phyloP scores from a whole-genome alignment of 495 filamentous ascomycete species.

The Aspergillus nidulans region DNA sequence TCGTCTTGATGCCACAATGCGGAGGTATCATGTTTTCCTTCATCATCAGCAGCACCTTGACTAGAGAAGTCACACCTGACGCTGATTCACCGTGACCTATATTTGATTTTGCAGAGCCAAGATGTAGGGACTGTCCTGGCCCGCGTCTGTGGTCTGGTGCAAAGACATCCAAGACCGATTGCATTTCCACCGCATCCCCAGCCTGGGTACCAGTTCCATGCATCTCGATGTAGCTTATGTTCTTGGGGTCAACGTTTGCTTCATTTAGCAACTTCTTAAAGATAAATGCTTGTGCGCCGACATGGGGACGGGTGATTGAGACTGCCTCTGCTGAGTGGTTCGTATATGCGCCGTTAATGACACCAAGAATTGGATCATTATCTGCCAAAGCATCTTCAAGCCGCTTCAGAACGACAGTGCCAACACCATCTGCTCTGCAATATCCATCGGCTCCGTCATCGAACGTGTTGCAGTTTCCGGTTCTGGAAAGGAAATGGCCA shows the following conservation, averaged over 20 bases:
- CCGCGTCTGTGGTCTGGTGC: slow-evolving; percentile 66
- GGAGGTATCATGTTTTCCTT: slow-evolving; percentile 78
- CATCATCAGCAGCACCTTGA: slow-evolving; percentile 87
- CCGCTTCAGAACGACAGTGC: slow-evolving; percentile 67
- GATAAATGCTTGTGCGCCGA: slow-evolving; percentile 65
- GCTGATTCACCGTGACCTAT: slow-evolving; percentile 87
- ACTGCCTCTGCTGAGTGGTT: slow-evolving; percentile 75
- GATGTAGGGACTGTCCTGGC: slow-evolving; percentile 65
- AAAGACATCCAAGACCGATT: slow-evolving; percentile 73
- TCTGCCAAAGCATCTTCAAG: slow-evolving; percentile 70
- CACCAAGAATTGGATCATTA: slow-evolving; percentile 67
- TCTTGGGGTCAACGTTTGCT: slow-evolving; percentile 65
- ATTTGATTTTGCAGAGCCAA: slow-evolving; percentile 86
- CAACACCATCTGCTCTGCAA: slow-evolving; percentile 69
- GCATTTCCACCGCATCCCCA: slow-evolving; percentile 76
- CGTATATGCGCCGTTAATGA: slow-evolving; percentile 62
- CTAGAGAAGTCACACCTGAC: slow-evolving; percentile 75
- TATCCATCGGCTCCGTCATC: slow-evolving; percentile 75
- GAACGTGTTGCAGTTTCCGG: slow-evolving; percentile 75
- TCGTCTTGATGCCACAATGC: slow-evolving; percentile 82
- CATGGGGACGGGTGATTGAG: slow-evolving; percentile 81
- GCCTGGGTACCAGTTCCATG: slow-evolving; percentile 87
- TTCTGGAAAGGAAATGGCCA: slow-evolving; percentile 77
- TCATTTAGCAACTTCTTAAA: slow-evolving; percentile 64
- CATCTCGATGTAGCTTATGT: slow-evolving; percentile 81